Conservation (phyloP, 1,284 basidiomycete genomes). For the Puccinia horiana region DNA sequence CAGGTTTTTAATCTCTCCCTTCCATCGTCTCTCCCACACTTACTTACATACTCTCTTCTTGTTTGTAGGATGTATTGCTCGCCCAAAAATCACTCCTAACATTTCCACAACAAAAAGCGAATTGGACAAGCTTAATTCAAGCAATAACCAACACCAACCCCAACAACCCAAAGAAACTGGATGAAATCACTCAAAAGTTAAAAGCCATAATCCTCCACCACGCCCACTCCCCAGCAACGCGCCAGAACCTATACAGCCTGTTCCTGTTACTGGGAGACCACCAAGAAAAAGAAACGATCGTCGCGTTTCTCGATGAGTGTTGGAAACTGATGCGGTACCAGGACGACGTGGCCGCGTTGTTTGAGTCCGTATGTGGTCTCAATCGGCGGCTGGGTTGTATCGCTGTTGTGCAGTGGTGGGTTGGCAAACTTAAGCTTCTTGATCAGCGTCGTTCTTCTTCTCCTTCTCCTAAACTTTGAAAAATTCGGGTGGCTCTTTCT, state of each 20-base stretch:
- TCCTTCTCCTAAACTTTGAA: conserved; percentile 13
- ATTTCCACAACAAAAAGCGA: not conserved
- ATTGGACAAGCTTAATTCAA: conserved; percentile 10
- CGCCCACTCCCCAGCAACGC: no score
- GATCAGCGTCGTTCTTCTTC: not conserved
- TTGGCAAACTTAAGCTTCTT: not conserved
- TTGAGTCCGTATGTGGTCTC: conserved; percentile 2
- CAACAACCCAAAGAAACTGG: not conserved
- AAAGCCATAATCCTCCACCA: no score
- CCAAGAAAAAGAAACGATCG: not conserved
- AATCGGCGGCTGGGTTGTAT: not conserved
- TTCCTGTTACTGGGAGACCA: no score
- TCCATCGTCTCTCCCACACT: not conserved
- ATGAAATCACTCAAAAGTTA: no score
- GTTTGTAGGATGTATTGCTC: not conserved
- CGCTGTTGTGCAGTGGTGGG: not conserved
- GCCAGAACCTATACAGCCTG: not conserved
- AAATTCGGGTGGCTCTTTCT: no score
- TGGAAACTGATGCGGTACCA: conserved; percentile 1
- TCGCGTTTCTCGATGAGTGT: not conserved
- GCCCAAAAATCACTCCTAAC: not conserved
- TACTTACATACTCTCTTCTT: not conserved
- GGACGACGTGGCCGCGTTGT: conserved; percentile 12
- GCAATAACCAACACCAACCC: no score
- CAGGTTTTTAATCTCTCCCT: conserved; percentile 4